These are phyloP conservation scores for Acanthamoeba triangularis DNA, from an alignment of 208 protist species.

Conservation along the genomic window DNA sequence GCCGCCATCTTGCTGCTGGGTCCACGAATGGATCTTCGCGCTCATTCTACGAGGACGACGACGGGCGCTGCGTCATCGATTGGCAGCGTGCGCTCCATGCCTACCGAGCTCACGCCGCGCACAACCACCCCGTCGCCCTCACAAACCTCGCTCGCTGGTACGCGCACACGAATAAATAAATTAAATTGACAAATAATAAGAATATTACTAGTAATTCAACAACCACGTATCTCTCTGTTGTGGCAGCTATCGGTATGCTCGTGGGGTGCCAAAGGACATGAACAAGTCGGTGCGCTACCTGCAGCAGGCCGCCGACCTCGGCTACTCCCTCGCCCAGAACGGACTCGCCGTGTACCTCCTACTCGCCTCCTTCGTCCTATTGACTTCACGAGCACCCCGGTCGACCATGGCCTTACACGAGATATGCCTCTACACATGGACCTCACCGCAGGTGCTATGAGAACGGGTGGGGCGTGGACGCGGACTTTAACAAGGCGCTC, in stretches of 20 bases:
- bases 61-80: neutral
- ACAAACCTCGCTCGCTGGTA: slow-evolving; percentile 19
- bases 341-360: slow-evolving; percentile 4
- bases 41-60: neutral
- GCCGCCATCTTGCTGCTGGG: too few species aligned
- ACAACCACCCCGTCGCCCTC: slow-evolving; percentile 8
- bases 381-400: too few species aligned
- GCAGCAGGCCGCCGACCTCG: neutral
- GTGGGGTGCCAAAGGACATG: neutral
- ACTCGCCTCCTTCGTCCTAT: too few species aligned
- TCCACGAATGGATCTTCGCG: neutral
- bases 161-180: too few species aligned
- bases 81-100: neutral
- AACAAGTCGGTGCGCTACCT: neutral
- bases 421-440: too few species aligned
- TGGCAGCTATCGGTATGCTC: neutral
- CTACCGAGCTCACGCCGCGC: neutral
- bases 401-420: too few species aligned
- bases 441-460: neutral
- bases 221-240: neutral
- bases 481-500: neutral
- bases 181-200: neutral
- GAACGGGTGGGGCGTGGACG: neutral
- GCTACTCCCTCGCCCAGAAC: neutral
- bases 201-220: neutral